Percentiles rank a stretch among this genome's conserved stretches.
Evolutionary conservation across 1,284 basidiomycete species (phyloP).

Genomic region (Papiliotrema flavescens): DNA sequence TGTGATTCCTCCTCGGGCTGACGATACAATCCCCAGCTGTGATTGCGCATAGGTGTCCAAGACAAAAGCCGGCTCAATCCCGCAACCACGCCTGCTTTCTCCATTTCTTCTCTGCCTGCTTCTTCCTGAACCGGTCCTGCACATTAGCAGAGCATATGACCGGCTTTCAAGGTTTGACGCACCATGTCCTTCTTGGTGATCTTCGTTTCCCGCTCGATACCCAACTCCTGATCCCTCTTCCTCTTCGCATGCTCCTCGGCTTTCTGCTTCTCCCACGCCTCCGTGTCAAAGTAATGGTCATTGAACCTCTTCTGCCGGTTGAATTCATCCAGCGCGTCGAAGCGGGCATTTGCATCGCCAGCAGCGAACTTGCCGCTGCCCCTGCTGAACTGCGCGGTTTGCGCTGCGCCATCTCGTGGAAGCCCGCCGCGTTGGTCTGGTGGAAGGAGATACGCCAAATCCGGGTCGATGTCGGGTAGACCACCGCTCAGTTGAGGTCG

Average conservation of each 20-base stretch:
- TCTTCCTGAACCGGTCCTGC: conserved; percentile 81
- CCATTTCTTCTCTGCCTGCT: conserved; percentile 76
- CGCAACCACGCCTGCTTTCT: conserved; percentile 85
- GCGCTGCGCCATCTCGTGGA: conserved; percentile 46
- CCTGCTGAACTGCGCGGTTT: conserved; percentile 72
- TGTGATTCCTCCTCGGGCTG: too few relatives aligned
- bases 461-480: conserved; percentile 70
- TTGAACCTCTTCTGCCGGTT: conserved; percentile 81
- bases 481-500: conserved; percentile 2
- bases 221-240: conserved; percentile 58
- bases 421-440: conserved; percentile 54
- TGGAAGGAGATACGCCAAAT: conserved; percentile 75
- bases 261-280: conserved; percentile 69
- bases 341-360: conserved; percentile 51
- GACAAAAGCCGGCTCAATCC: too few relatives aligned
- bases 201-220: conserved; percentile 51
- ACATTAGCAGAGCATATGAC: conserved; percentile 15
- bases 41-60: too few relatives aligned
- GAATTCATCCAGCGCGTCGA: conserved; percentile 73
- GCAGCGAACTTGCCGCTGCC: conserved; percentile 74
- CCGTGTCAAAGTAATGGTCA: conserved; percentile 81
- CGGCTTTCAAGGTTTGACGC: conserved; percentile 41
- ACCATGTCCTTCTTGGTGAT: conserved; percentile 84
- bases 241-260: conserved; percentile 55
- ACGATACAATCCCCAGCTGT: too few relatives aligned